Evolutionary conservation across 805 yeast species (phyloP), one percentile per base, ranked within the genome.

Genomic region (Teunomyces pallodes): DNA sequence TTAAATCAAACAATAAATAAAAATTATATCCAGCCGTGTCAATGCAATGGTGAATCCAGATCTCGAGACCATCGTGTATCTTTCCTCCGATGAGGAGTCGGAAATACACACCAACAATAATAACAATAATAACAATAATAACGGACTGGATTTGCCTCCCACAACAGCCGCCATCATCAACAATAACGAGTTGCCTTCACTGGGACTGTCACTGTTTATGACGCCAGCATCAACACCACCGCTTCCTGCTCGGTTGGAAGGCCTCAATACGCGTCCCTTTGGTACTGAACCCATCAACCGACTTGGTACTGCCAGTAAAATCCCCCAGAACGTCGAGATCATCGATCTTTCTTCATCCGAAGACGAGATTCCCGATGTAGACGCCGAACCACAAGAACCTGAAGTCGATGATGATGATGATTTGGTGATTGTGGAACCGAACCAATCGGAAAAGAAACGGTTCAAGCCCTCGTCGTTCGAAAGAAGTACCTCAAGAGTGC

Each of bases 401-500:
- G 24, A 20, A 20, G 24, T 3, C 4, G 24, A 20, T 20, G 24
- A 20, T 20, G 24, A 20, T 5, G 56, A 53, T 13, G 57, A 54
- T 26, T 27, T 54, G 12, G 43, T 49, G 14, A 52, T 49, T 8
- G 27, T 54, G 20, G 57, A 51, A 17, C 41, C 41, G 6, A 16
- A 38, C 30, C 41, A 38, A 17, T 12, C 10, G 7, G 30, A 38
- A 13, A 45, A 48, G 17, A 36, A 38, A 27, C 45, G 46, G 5
- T 54, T 54, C 49, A 54, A 54, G 29, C 52, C 51, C 6, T 49
- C 54, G 1, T 42, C 53, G 2, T 54, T 54, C 20, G 47, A 46
- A 4, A n/a, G 36, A 9, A 33, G 30, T 12, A 54, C 56, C 1
- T 48, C 50, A 2, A 48, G 50, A 1, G 52, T 45, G 2, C 36